A percentile compares a stretch with the other conserved stretches of the same genome.
These are phyloP conservation scores for Penstemon barbatus DNA, from an alignment of 257 asterid genomes.

Conservation along the genomic window DNA sequence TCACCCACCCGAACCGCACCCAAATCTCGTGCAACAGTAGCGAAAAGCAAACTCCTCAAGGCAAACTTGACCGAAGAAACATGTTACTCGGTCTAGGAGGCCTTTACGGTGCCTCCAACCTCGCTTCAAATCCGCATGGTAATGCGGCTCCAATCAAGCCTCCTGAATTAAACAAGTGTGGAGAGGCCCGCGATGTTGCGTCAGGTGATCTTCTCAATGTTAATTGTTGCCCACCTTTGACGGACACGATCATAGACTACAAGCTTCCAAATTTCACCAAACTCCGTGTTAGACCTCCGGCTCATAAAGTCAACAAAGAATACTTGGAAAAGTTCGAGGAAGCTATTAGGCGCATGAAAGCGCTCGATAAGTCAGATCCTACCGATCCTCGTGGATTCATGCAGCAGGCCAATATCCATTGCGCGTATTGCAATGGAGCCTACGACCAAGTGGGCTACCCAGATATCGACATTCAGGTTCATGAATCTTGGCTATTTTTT, in stretches of 20 bases:
- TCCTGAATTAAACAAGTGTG: slow-evolving; percentile 40
- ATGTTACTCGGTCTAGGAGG: slow-evolving; percentile 44
- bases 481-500: slow-evolving; percentile 46
- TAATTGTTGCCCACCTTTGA: slow-evolving; percentile 48
- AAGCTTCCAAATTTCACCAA: slow-evolving; percentile 27
- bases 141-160: slow-evolving; percentile 30
- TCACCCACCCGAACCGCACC: slow-evolving; percentile 19
- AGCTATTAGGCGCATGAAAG: slow-evolving; percentile 40
- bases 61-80: slow-evolving; percentile 37
- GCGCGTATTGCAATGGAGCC: slow-evolving; percentile 54
- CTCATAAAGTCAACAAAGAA: slow-evolving; percentile 32
- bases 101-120: slow-evolving; percentile 38
- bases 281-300: slow-evolving; percentile 38
- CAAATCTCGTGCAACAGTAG: slow-evolving; percentile 35
- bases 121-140: slow-evolving; percentile 22
- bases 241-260: slow-evolving; percentile 30
- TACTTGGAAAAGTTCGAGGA: slow-evolving; percentile 38
- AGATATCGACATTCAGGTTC: slow-evolving; percentile 39
- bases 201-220: slow-evolving; percentile 23
- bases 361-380: slow-evolving; percentile 40
- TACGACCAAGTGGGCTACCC: slow-evolving; percentile 41
- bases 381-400: slow-evolving; percentile 50
- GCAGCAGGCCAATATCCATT: slow-evolving; percentile 54
- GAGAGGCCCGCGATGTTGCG: slow-evolving; percentile 17
- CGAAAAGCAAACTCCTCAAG: neutral